Evolutionary conservation across 768 basidiomycete species (phyloP).

Genomic region (Leucocoprinus birnbaumii): DNA sequence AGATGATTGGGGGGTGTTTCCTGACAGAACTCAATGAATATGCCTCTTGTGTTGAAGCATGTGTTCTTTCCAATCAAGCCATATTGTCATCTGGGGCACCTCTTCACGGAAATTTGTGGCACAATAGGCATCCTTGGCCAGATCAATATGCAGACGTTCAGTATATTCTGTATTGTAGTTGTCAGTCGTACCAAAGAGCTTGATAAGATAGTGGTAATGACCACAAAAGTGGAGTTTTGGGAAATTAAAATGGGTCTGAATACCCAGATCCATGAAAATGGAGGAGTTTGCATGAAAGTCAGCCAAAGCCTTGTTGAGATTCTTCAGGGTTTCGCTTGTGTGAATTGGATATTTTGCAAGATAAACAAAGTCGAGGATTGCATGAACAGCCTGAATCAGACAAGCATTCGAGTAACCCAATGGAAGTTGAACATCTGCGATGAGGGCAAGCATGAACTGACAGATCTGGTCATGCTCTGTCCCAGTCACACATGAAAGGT

Average conservation of each 20-base stretch:
- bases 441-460: constrained; percentile 26
- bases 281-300: constrained; percentile 26
- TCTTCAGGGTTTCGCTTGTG: constrained; percentile 20
- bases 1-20: no score
- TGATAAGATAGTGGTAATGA: constrained; percentile 27
- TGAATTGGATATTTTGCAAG: constrained; percentile 26
- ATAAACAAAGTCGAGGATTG: constrained; percentile 31
- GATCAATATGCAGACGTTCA: constrained; percentile 18
- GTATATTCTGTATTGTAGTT: constrained; percentile 32
- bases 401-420: background rate
- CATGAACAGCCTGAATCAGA: constrained; percentile 16
- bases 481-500: constrained; percentile 28
- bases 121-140: constrained; percentile 24
- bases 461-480: constrained; percentile 31
- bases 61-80: constrained; percentile 20
- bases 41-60: background rate
- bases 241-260: constrained; percentile 30
- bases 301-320: constrained; percentile 21
- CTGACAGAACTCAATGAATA: background rate
- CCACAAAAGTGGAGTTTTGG: constrained; percentile 30
- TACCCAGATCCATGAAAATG: constrained; percentile 24
- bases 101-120: constrained; percentile 24
- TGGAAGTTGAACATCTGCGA: constrained; percentile 21
- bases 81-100: constrained; percentile 35
- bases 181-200: constrained; percentile 24